Evolutionary conservation across 208 protist species (phyloP), one percentile per base, ranked within the genome.

Genomic region (Trypanosoma grayi): DNA sequence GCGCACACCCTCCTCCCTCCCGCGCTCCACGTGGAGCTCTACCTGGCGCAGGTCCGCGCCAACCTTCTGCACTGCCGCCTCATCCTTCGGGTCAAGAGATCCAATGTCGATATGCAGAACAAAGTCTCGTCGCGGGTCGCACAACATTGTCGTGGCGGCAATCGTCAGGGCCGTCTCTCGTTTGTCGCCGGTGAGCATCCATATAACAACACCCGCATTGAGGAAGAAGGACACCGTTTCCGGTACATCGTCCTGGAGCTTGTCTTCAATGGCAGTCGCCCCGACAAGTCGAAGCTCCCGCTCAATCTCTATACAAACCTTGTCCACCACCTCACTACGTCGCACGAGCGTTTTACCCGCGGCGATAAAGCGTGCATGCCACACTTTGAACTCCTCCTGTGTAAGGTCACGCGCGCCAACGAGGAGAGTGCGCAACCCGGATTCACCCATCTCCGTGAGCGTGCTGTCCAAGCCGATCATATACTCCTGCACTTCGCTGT

Each of bases 171-270:
- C 87, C 75, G 96, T 98, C 64, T 99, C 98, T 45, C 93, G 86
- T 80, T 99, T 99, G 79, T 99, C 97, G 41, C 98, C 98, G 9
- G 98, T 99, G 10, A 99, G 79, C 74, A 99, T 97, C 97, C 97
- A 99, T 11, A 98, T 57, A 2, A 96, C 77, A 27, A 99, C 94
- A 5, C 94, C 94, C 1, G 97, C 97, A 30, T 84, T 68, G 8
- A 85, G 51, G 28, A 98, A 87, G n/a, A 95, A 81, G 7, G 79
- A 73, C 16, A 99, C 83, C n/a, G 94, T 96, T 63, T 98, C 87
- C 0, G 92, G 90, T 16, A 98, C 96, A 44, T 90, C 71, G 16
- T 97, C 87, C 74, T 99, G 98, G 43, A 99, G 82, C 79, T 97
- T 94, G 79, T 99, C 97, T 81, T 99, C 97, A 57, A 99, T 98